These are phyloP conservation scores for Orbilia javanica DNA, from an alignment of 2,329 filamentous ascomycete genomes.

Conservation along the genomic window DNA sequence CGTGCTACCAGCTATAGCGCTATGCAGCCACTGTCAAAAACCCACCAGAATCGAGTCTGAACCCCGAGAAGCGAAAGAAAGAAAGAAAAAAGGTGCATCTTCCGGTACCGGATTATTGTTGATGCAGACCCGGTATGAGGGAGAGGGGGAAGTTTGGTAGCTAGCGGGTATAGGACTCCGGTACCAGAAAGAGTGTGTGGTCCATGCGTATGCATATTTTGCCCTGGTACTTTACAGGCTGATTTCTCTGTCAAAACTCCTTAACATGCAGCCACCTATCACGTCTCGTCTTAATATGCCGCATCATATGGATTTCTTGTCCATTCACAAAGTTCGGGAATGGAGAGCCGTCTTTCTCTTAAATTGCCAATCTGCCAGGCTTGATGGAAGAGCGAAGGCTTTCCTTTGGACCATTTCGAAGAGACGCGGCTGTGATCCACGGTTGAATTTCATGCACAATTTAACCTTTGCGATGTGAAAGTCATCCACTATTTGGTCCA, in stretches of 20 bases:
- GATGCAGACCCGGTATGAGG: slow-evolving; percentile 12
- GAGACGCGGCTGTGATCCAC: neutral
- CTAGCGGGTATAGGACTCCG: slow-evolving; percentile 16
- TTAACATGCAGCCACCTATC: slow-evolving; percentile 54
- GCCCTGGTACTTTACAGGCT: slow-evolving; percentile 6
- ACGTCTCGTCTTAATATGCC: slow-evolving; percentile 37
- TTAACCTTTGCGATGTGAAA: neutral
- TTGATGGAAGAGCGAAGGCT: neutral
- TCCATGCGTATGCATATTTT: slow-evolving; percentile 18
- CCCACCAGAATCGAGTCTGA: neutral
- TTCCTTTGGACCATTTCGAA: neutral
- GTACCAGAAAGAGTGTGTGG: slow-evolving; percentile 19
- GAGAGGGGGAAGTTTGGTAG: slow-evolving; percentile 37
- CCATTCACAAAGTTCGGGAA: neutral
- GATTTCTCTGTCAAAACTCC: slow-evolving; percentile 43
- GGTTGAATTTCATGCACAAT: slow-evolving; percentile 10
- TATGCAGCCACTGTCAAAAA: neutral
- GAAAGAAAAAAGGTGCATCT: slow-evolving; percentile 18
- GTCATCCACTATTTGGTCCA: too few relatives aligned
- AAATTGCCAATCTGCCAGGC: slow-evolving; percentile 15
- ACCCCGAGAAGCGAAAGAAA: slow-evolving; percentile 6
- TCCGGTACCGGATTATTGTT: slow-evolving; percentile 43
- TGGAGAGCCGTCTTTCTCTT: neutral
- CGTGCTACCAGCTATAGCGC: neutral
- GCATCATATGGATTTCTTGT: slow-evolving; percentile 25